Evolutionary conservation across 768 basidiomycete genomes (phyloP).

Genomic region (Mycena alexandri): DNA sequence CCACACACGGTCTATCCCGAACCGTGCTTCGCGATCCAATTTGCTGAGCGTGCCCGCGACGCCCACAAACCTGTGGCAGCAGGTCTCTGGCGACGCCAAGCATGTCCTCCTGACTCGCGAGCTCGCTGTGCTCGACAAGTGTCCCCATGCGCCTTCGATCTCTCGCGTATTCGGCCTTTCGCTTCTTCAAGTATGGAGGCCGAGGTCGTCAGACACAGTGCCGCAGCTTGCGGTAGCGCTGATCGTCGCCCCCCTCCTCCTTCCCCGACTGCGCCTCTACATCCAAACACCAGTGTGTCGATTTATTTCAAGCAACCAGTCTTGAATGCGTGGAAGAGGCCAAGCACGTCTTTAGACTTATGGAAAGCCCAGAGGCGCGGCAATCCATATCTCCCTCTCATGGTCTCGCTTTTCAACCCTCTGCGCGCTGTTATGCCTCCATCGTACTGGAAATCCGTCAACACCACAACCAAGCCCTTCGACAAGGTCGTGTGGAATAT

Average conservation of each 20-base stretch:
- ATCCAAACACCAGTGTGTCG: not conserved
- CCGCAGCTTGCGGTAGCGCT: not conserved
- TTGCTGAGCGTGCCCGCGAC: constrained; percentile 31
- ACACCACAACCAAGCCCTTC: not conserved
- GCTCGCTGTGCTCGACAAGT: constrained; percentile 4
- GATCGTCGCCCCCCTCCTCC: not conserved
- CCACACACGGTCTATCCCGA: constrained; percentile 28
- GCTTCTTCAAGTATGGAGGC: constrained; percentile 5
- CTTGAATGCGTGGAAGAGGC: not conserved
- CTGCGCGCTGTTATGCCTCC: constrained; percentile 28
- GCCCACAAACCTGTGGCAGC: constrained; percentile 34
- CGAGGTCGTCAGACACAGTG: not conserved
- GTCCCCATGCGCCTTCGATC: constrained; percentile 6
- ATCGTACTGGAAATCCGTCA: constrained; percentile 22
- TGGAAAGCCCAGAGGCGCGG: constrained; percentile 22
- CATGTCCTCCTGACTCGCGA: not conserved
- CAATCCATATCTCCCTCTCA: constrained; percentile 29
- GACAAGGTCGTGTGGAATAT: constrained; percentile 29
- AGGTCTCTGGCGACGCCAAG: constrained; percentile 10
- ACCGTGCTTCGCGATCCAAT: constrained; percentile 33
- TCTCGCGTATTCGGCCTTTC: constrained; percentile 19
- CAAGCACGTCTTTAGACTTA: not conserved
- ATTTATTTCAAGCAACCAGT: constrained; percentile 5
- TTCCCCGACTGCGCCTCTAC: not conserved
- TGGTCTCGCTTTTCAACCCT: constrained; percentile 31